Conservation (phyloP, 208 protist species). For the Naegleria gruberi region DNA sequence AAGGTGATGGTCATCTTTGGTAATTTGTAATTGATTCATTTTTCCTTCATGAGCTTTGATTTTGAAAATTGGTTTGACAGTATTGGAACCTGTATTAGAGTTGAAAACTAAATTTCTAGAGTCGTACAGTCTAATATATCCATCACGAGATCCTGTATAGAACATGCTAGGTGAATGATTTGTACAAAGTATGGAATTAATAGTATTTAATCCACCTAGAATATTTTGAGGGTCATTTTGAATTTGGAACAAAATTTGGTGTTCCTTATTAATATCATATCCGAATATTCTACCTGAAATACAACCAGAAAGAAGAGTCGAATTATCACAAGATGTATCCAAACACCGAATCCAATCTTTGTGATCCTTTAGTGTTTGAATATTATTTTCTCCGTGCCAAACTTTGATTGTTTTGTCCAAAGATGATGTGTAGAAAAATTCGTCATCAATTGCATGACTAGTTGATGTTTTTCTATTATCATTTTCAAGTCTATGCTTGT, state of each 20-base stretch:
- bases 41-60: not conserved
- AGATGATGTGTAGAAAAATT: not conserved
- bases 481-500: no score
- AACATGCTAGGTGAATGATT: not conserved
- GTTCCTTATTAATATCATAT: not conserved
- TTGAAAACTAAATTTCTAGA: not conserved
- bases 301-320: not conserved
- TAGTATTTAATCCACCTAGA: not conserved
- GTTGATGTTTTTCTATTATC: not conserved
- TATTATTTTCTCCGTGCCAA: not conserved
- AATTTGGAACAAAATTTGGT: not conserved
- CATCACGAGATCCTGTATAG: not conserved
- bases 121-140: not conserved
- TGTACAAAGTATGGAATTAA: not conserved
- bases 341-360: not conserved
- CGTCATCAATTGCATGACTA: not conserved
- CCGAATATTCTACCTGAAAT: not conserved
- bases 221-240: not conserved
- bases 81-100: not conserved
- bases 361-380: not conserved
- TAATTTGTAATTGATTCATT: not conserved
- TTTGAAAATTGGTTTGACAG: not conserved
- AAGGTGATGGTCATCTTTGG: not conserved
- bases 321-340: not conserved
- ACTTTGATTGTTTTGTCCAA: not conserved